phyloP scores from a whole-genome alignment of 23 red algal species.

The Cyanidioschyzon merolae region DNA sequence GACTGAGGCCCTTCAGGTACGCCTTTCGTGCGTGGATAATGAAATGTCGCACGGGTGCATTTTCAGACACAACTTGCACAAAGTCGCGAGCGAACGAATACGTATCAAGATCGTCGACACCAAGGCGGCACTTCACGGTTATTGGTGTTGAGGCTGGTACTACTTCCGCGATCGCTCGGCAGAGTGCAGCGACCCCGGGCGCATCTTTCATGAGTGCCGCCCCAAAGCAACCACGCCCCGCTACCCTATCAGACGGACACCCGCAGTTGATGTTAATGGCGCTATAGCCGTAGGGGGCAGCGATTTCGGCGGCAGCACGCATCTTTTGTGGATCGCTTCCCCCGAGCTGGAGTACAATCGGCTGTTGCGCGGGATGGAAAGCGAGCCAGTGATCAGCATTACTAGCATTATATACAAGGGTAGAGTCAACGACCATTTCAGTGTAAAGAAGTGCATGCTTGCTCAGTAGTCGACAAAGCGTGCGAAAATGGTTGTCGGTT shows the following conservation, averaged over 20 bases:
- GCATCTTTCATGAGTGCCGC: constrained; percentile 71
- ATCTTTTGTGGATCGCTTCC: constrained; percentile 52
- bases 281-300: constrained; percentile 41
- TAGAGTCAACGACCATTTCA: constrained; percentile 95
- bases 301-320: constrained; percentile 36
- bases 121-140: constrained; percentile 92
- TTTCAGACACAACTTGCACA: constrained; percentile 38
- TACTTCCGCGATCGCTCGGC: constrained; percentile 16
- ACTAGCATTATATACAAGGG: constrained; percentile 50
- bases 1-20: constrained; percentile 57
- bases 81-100: constrained; percentile 56
- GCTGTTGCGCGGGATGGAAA: constrained; percentile 28
- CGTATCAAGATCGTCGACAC: constrained; percentile 63
- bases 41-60: constrained; percentile 63
- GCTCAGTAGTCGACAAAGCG: constrained; percentile 50
- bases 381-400: constrained; percentile 22
- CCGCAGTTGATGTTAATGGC: constrained; percentile 95
- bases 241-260: constrained; percentile 69
- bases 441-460: constrained; percentile 73
- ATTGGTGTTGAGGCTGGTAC: constrained; percentile 30
- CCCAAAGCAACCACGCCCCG: constrained; percentile 77
- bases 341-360: constrained; percentile 77
- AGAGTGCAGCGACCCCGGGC: constrained; percentile 39
- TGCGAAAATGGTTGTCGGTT: constrained; percentile 81
- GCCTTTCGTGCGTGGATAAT: constrained; percentile 89